Percentiles rank a stretch among this genome's conserved stretches.
Conservation (phyloP, 1,284 basidiomycete species). For the Xerocomus minutiporus region DNA sequence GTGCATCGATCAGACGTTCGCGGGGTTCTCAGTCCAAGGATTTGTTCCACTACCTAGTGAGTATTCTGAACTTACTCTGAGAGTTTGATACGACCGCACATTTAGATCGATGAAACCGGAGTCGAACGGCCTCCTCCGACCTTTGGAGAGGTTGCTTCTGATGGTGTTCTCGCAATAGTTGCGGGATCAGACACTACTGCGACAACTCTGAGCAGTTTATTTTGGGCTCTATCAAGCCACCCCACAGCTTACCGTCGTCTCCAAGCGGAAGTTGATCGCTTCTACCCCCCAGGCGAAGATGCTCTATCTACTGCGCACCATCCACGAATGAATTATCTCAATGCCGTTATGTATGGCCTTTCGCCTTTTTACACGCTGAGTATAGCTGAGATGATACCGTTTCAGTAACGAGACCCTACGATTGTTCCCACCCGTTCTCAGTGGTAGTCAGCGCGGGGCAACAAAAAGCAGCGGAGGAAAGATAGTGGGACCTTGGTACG, state of each 20-base stretch:
- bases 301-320: slow-evolving; percentile 33
- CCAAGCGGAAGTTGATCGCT: slow-evolving; percentile 47
- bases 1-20: slow-evolving; percentile 34
- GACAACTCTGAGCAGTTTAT: slow-evolving; percentile 40
- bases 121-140: slow-evolving; percentile 38
- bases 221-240: slow-evolving; percentile 45
- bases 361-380: slow-evolving; percentile 3
- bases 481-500: slow-evolving; percentile 34
- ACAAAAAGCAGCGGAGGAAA: slow-evolving; percentile 36
- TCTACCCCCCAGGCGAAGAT: slow-evolving; percentile 40
- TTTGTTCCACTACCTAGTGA: slow-evolving; percentile 36
- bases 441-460: slow-evolving; percentile 48
- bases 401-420: slow-evolving; percentile 56
- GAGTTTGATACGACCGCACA: neutral
- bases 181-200: slow-evolving; percentile 59
- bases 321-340: slow-evolving; percentile 42
- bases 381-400: slow-evolving; percentile 10
- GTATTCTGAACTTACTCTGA: neutral
- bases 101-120: slow-evolving; percentile 46
- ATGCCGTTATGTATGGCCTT: slow-evolving; percentile 48
- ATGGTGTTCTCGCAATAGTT: slow-evolving; percentile 47
- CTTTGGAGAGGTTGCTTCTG: slow-evolving; percentile 38
- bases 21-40: slow-evolving; percentile 41
- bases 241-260: slow-evolving; percentile 43
- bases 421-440: slow-evolving; percentile 49